A percentile compares a stretch with the other conserved stretches of the same genome.
Conservation (phyloP, 352 stramenopile genomes). For the Lagenidium giganteum region DNA sequence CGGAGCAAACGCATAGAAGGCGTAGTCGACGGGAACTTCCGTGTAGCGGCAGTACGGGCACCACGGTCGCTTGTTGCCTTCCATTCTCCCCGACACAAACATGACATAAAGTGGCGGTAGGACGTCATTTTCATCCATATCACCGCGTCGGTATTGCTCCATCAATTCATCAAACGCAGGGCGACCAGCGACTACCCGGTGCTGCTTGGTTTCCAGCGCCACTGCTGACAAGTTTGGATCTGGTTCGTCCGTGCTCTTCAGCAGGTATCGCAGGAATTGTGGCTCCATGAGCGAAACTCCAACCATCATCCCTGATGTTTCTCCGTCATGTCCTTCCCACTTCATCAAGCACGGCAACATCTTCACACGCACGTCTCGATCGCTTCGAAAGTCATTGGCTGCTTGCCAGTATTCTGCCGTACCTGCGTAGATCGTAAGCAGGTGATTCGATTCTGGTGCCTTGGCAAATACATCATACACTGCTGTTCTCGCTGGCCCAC, state of each 20-base stretch:
- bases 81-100: conserved; percentile 64
- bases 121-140: no score
- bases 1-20: conserved; percentile 65
- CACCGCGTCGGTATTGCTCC: conserved; percentile 19
- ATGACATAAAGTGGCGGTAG: conserved; percentile 53
- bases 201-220: conserved; percentile 40
- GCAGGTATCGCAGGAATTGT: conserved; percentile 55
- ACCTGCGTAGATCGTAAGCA: conserved; percentile 53
- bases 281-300: conserved; percentile 44
- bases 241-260: conserved; percentile 44
- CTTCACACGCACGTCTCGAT: conserved; percentile 58
- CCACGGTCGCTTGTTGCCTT: conserved; percentile 68
- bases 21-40: conserved; percentile 65
- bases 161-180: conserved; percentile 25
- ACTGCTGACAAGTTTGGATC: conserved; percentile 31
- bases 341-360: conserved; percentile 52
- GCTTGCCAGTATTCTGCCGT: conserved; percentile 46
- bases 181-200: conserved; percentile 40
- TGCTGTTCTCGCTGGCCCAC: conserved; percentile 29
- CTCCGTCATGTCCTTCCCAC: conserved; percentile 44
- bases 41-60: conserved; percentile 80
- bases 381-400: conserved; percentile 48
- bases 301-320: conserved; percentile 51
- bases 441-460: conserved; percentile 39
- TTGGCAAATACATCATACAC: conserved; percentile 54